Percentiles rank a stretch among this genome's conserved stretches.
These are phyloP conservation scores for Dovyalis caffra DNA, from an alignment of 345 rosid species.

Conservation along the genomic window DNA sequence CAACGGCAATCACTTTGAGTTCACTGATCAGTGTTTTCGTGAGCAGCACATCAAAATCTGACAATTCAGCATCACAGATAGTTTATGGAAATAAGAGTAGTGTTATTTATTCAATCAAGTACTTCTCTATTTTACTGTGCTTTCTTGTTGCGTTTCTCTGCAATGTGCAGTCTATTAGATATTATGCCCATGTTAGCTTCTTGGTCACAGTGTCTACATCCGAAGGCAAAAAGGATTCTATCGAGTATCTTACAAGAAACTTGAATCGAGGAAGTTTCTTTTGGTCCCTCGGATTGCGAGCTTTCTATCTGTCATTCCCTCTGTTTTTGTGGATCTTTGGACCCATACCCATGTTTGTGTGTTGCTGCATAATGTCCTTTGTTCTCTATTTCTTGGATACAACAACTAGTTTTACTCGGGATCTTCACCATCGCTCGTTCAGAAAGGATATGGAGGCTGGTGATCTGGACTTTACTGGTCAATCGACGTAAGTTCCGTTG, in stretches of 20 bases:
- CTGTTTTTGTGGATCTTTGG: constrained; percentile 89
- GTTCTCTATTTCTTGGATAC: constrained; percentile 87
- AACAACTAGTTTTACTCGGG: constrained; percentile 58
- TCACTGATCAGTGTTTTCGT: constrained; percentile 80
- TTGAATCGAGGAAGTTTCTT: constrained; percentile 86
- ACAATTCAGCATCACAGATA: constrained; percentile 36
- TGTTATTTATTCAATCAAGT: constrained; percentile 63
- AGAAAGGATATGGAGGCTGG: constrained; percentile 34
- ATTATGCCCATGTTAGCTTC: constrained; percentile 88
- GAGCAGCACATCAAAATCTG: constrained; percentile 62
- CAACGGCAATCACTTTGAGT: constrained; percentile 87
- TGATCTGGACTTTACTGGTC: constrained; percentile 41
- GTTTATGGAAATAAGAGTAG: constrained; percentile 64
- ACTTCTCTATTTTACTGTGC: constrained; percentile 74
- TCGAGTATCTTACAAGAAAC: constrained; percentile 73
- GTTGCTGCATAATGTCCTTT: constrained; percentile 58
- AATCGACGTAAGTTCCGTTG: constrained; percentile 26
- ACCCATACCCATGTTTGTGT: constrained; percentile 84
- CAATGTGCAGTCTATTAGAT: constrained; percentile 88
- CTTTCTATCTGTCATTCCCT: constrained; percentile 86
- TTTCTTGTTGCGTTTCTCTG: constrained; percentile 90
- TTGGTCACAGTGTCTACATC: constrained; percentile 68
- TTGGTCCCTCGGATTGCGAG: constrained; percentile 90
- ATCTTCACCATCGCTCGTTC: constrained; percentile 53
- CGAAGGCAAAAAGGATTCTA: constrained; percentile 42